Evolutionary conservation across 2,329 filamentous ascomycete species (phyloP), one percentile per base, ranked within the genome.

Genomic region (Amesomyces nigricolor): DNA sequence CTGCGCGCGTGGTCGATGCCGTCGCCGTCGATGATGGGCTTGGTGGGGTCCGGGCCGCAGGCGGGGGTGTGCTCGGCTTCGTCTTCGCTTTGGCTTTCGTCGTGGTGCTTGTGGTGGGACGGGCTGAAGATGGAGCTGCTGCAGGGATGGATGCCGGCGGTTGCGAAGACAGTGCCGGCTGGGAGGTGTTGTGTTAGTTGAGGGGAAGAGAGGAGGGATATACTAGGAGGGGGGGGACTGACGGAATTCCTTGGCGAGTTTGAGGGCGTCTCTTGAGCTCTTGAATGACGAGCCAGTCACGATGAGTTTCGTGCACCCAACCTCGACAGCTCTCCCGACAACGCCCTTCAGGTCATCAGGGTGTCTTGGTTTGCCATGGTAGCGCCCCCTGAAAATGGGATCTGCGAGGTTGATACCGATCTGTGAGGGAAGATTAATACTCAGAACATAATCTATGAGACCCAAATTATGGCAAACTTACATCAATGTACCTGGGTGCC

Each of bases 331-430:
- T 61, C 94, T 81, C 60, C 86, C 77, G n/a, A 99, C 75, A 26
- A 99, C 88, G 61, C 84, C 86, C 29, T 78, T 70, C 14, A 92
- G 80, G 67, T 95, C 89, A 64, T 88, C 78, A 10, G 85, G 81
- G 64, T 95, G 90, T 26, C 76, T 73, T 62, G 88, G 79, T 59
- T 85, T 91, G 65, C 89, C 89, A 67, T 95, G 86, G 68, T 97
- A 95, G 42, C 81, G 73, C 49, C 94, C 94, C 46, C 83, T 81
- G 71, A 92, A 99, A 57, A 96, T 89, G 51, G 89, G 88, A 67
- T 99, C 94, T 51, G 91, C 88, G 53, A 99, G 81, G 71, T 99
- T 99, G 77, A 99, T 96, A 56, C 92, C 94, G 66, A 99, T 86
- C 83, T 86, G 43, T 38, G 10, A 11, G 13, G 37, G 9, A 14